Conservation (phyloP, 2,329 filamentous ascomycete species). For the Claviceps capensis region DNA sequence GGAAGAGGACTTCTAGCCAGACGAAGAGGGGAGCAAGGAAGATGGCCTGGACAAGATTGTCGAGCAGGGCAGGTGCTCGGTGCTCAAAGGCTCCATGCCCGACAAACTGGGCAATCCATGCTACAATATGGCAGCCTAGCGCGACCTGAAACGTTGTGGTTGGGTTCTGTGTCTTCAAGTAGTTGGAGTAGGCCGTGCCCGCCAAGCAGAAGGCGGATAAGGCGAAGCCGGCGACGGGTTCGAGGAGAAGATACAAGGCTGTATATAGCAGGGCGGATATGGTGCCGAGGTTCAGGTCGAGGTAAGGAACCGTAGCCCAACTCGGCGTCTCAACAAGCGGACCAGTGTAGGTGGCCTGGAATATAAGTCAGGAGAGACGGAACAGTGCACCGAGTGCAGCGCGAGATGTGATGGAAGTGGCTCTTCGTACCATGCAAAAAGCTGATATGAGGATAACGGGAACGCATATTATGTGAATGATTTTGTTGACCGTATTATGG, state of each 20-base stretch:
- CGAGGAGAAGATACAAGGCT: slow-evolving; percentile 75
- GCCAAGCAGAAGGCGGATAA: slow-evolving; percentile 65
- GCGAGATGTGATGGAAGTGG: not conserved
- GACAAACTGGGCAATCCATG: slow-evolving; percentile 82
- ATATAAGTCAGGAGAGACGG: slow-evolving; percentile 2
- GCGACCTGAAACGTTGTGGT: slow-evolving; percentile 41
- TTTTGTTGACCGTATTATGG: slow-evolving; percentile 61
- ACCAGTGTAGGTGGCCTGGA: slow-evolving; percentile 47
- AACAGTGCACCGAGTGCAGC: not conserved
- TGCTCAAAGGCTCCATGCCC: slow-evolving; percentile 85
- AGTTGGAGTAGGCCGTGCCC: slow-evolving; percentile 61
- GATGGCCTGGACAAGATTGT: slow-evolving; percentile 83
- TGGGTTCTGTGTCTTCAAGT: slow-evolving; percentile 48
- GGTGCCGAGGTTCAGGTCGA: slow-evolving; percentile 52
- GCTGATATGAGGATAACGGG: slow-evolving; percentile 59
- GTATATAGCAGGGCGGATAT: slow-evolving; percentile 56
- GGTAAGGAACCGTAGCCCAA: slow-evolving; percentile 54
- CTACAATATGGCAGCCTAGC: slow-evolving; percentile 53
- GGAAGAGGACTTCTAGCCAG: slow-evolving; percentile 89
- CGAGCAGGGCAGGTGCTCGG: slow-evolving; percentile 74
- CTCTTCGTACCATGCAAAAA: slow-evolving; percentile 51
- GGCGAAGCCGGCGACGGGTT: slow-evolving; percentile 77
- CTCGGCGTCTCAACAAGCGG: slow-evolving; percentile 50
- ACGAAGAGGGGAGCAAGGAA: slow-evolving; percentile 94
- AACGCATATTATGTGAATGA: slow-evolving; percentile 69